A percentile compares a stretch with the other conserved stretches of the same genome.
Evolutionary conservation across 2,329 filamentous ascomycete species (phyloP).

Genomic region (Camillea tinctor): DNA sequence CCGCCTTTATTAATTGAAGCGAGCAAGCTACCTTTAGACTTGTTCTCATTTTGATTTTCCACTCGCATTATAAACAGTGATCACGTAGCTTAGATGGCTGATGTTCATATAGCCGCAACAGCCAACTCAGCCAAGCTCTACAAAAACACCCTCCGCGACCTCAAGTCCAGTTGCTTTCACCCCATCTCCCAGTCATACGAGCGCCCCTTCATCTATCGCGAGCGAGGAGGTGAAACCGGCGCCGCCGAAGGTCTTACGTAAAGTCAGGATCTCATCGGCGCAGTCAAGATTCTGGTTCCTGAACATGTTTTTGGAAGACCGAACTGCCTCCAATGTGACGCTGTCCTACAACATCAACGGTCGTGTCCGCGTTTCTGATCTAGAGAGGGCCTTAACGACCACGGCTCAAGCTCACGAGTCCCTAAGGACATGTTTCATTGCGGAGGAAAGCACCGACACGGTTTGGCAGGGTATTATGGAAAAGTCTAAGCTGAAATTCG

Average conservation of each 20-base stretch:
- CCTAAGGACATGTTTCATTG: no score
- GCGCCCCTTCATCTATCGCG: neutral
- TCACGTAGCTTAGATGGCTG: no score
- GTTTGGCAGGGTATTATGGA: neutral
- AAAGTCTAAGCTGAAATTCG: neutral
- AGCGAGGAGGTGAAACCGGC: neutral
- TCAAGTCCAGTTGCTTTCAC: no score
- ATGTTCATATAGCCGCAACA: no score
- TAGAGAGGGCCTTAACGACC: neutral
- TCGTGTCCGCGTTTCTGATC: neutral
- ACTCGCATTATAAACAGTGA: no score
- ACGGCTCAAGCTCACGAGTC: neutral
- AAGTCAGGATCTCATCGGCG: conserved; percentile 1
- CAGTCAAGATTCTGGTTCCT: conserved; percentile 11
- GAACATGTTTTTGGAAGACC: neutral
- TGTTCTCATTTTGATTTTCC: no score
- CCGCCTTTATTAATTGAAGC: no score
- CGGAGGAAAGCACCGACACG: neutral
- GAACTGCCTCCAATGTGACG: conserved; percentile 3
- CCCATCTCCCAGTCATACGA: neutral
- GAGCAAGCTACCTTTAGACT: no score
- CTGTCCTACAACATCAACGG: neutral
- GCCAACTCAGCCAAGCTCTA: no score
- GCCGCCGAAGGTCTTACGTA: neutral
- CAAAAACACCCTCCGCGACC: no score